Evolutionary conservation across 2,329 filamentous ascomycete species (phyloP).

Genomic region (Colletotrichum coccodes): DNA sequence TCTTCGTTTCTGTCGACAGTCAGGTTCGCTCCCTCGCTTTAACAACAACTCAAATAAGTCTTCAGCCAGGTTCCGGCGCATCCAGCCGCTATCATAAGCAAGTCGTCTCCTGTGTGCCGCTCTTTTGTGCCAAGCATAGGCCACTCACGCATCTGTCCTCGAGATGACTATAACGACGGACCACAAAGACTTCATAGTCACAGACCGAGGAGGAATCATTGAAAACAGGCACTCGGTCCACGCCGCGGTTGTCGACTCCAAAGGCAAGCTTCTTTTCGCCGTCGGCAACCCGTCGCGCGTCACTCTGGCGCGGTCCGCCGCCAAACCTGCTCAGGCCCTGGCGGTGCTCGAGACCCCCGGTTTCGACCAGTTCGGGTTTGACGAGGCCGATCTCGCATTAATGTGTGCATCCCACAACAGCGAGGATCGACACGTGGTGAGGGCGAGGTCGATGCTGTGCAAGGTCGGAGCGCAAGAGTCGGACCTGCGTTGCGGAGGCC

Average conservation of each 20-base stretch:
- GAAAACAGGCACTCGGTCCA: constrained; percentile 57
- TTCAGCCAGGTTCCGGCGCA: neutral
- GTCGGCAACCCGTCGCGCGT: constrained; percentile 52
- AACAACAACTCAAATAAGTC: too few species aligned
- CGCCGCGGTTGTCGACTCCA: constrained; percentile 50
- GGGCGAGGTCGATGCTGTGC: constrained; percentile 49
- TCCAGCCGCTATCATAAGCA: neutral
- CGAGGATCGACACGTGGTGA: constrained; percentile 51
- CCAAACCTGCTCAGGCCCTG: constrained; percentile 57
- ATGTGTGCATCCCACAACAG: constrained; percentile 59
- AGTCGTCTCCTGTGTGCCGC: too few species aligned
- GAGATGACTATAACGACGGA: neutral
- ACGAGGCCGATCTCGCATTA: constrained; percentile 54
- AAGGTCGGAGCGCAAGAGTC: constrained; percentile 45
- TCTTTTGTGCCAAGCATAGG: too few species aligned
- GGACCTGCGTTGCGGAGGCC: constrained; percentile 54
- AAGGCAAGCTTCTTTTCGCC: constrained; percentile 48
- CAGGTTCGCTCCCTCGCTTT: too few species aligned
- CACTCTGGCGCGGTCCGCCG: constrained; percentile 55
- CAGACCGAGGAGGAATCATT: constrained; percentile 49
- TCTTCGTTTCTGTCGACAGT: too few species aligned
- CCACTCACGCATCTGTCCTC: neutral
- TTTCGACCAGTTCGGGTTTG: constrained; percentile 47
- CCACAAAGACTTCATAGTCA: constrained; percentile 44
- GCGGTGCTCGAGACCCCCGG: constrained; percentile 54